These are phyloP conservation scores for Geotrichum carabidarum DNA, from an alignment of 1,139 yeast species.

Conservation along the genomic window DNA sequence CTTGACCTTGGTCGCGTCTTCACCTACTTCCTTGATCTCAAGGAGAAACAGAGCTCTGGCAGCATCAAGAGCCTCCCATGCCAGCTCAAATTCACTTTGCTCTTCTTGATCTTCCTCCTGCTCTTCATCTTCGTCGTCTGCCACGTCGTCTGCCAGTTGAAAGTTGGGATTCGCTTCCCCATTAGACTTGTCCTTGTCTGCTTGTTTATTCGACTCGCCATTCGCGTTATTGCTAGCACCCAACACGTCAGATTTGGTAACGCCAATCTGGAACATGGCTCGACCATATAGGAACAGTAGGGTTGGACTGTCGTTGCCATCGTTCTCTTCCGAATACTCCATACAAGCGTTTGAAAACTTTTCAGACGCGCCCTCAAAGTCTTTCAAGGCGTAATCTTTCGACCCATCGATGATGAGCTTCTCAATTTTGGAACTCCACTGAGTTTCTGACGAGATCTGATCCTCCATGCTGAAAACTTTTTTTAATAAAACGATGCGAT, in stretches of 20 bases:
- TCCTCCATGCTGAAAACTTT: background rate
- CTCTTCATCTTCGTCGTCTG: constrained; percentile 38
- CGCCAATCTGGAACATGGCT: constrained; percentile 74
- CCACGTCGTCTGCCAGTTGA: constrained; percentile 34
- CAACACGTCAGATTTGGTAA: constrained; percentile 69
- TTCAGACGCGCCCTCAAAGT: constrained; percentile 66
- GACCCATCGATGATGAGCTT: constrained; percentile 55
- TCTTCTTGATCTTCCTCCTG: constrained; percentile 44
- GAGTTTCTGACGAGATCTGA: background rate
- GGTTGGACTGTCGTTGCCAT: constrained; percentile 64
- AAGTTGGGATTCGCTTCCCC: constrained; percentile 13
- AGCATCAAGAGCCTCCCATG: constrained; percentile 81
- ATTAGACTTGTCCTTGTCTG: constrained; percentile 36
- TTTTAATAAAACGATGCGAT: background rate
- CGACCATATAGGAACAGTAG: constrained; percentile 72
- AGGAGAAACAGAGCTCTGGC: constrained; percentile 61
- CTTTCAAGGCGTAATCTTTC: constrained; percentile 54
- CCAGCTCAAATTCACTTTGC: constrained; percentile 73
- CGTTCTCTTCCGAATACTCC: constrained; percentile 44
- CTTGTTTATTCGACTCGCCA: constrained; percentile 32
- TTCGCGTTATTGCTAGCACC: constrained; percentile 40
- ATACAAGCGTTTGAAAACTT: constrained; percentile 74
- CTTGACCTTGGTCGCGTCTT: constrained; percentile 28
- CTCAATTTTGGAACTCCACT: constrained; percentile 36
- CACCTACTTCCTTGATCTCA: constrained; percentile 35